Evolutionary conservation across 2,329 filamentous ascomycete genomes (phyloP), one percentile per base, ranked within the genome.

Genomic region (Anthostomella pinea): DNA sequence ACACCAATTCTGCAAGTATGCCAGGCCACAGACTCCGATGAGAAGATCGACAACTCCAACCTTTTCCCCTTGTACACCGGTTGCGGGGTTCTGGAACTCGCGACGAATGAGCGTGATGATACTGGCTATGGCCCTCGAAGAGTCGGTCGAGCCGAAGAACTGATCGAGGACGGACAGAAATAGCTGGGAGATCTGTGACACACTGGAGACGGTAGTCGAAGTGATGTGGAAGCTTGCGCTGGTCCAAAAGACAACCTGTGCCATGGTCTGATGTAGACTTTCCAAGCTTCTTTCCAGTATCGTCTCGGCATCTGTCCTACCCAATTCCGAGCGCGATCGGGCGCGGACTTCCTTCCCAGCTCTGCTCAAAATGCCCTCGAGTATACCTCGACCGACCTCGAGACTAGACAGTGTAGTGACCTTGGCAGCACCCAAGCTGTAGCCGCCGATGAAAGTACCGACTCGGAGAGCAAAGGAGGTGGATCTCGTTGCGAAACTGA

Each of bases 111-210:
- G 63, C 1, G 75, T 75, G 46, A 84, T 72, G 51, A 85, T 83
- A 54, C 78, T 80, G 3, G 79, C 77, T 40, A 84, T 81, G 8
- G 81, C 80, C 25, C 79, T 66, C 2, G 80, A 83, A 2, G 79
- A 82, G 54, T 85, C 81, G n/a, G 81, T 84, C 3, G 77, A 81
- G 10, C 81, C 81, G 18, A 84, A 75, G 24, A 83, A 73, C 45
- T 79, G 75, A 52, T 85, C 80, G 15, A 85, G 62, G 1, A 75
- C 73, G 3, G 71, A 71, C 7, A 84, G 63, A 1, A 81, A 60
- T 20, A 81, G 61, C 41, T 80, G 76, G 0, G 77, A 77, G 5
- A 77, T 57, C 33, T 79, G 72, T 6, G 75, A 78, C 5, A 69
- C 70, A 10, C 71, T 67, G 13, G 70, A 71, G 11, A 81, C 58